Evolutionary conservation across 352 stramenopile species (phyloP).

Genomic region (Phytopythium cucurbitacearum): DNA sequence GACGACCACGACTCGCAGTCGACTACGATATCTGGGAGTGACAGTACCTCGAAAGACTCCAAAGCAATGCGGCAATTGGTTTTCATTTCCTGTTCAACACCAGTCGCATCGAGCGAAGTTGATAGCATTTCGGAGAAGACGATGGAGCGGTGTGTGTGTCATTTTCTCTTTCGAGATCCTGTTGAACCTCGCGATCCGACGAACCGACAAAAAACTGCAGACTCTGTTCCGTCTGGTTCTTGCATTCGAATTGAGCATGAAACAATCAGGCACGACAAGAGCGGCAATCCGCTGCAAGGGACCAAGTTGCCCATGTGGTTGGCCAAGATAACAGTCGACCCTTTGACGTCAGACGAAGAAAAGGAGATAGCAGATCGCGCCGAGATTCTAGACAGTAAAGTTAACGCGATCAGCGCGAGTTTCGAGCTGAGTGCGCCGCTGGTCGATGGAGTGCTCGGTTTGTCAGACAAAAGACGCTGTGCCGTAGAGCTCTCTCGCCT

Average conservation of each 20-base stretch:
- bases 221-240: too few relatives aligned
- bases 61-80: conserved; percentile 7
- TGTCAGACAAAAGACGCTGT: neutral
- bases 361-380: conserved; percentile 12
- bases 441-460: conserved; percentile 2
- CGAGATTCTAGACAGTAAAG: conserved; percentile 5
- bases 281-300: too few relatives aligned
- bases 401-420: conserved; percentile 10
- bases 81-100: conserved; percentile 9
- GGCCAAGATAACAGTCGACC: neutral
- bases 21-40: conserved; percentile 1
- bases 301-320: too few relatives aligned
- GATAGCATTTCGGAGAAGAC: neutral
- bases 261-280: too few relatives aligned
- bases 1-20: neutral
- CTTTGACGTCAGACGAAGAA: conserved; percentile 11
- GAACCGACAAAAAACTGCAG: too few relatives aligned
- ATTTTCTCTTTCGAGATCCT: too few relatives aligned
- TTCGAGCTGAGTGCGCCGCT: conserved; percentile 15
- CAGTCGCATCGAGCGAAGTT: neutral
- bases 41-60: neutral
- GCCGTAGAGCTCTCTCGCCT: conserved; percentile 9
- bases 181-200: too few relatives aligned
- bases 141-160: neutral
- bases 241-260: too few relatives aligned